These are phyloP conservation scores for Gnomoniopsis sp. DNA, from an alignment of 2,329 filamentous ascomycete genomes.

Conservation along the genomic window DNA sequence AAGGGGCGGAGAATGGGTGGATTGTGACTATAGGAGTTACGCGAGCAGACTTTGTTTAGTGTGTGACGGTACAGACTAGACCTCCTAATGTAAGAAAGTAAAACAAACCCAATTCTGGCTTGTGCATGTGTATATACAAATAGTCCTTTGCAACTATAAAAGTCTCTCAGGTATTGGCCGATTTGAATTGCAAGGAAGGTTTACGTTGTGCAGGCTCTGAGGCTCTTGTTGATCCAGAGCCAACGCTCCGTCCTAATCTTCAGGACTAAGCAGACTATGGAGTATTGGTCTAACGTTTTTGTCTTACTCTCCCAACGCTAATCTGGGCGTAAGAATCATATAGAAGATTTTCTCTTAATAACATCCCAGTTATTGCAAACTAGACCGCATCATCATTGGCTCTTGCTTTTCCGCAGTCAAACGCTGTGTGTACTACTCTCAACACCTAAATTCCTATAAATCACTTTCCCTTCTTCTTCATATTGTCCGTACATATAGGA, in stretches of 20 bases:
- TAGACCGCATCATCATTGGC: neutral
- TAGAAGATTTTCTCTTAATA: too few species aligned
- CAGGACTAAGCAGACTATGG: too few species aligned
- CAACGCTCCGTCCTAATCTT: too few species aligned
- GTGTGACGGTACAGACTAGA: constrained; percentile 13
- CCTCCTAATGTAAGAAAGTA: constrained; percentile 16
- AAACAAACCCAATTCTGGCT: neutral
- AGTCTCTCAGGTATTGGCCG: too few species aligned
- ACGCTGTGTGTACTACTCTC: neutral
- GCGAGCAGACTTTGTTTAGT: constrained; percentile 6
- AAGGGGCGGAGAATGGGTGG: neutral
- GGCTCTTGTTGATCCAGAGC: too few species aligned
- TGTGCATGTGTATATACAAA: too few species aligned
- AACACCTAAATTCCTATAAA: neutral
- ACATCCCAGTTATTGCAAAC: neutral
- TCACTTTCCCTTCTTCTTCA: constrained; percentile 38
- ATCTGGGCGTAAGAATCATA: too few species aligned
- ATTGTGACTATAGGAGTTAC: constrained; percentile 6
- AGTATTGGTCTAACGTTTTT: too few species aligned
- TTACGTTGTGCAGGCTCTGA: too few species aligned
- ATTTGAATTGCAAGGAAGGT: too few species aligned
- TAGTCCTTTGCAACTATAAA: too few species aligned
- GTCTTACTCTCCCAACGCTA: too few species aligned
- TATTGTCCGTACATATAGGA: constrained; percentile 55
- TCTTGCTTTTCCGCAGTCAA: neutral